Evolutionary conservation across 1,139 yeast species (phyloP), one percentile per base, ranked within the genome.

Genomic region (Pneumocystis oryctolagi): DNA sequence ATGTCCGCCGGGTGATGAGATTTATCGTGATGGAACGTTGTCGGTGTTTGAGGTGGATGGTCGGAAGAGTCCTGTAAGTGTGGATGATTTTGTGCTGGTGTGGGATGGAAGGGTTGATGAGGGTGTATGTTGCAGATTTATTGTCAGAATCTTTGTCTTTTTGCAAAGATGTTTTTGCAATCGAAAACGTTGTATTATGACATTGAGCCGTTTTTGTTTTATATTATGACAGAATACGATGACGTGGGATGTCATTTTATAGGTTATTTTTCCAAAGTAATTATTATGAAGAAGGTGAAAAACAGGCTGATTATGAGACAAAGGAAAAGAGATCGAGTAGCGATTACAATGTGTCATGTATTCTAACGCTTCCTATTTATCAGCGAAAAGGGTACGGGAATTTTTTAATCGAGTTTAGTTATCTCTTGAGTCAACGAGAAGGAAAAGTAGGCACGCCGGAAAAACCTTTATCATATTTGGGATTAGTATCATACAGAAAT

Each of bases 41-140:
- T 82, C 94, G 16, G 77, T 92, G 20, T 92, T 92, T 83, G 97
- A 92, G 73, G 85, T 92, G 28, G 97, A 92, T 72, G 98, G 98
- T 0, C 78, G 94, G 59, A 87, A 86, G 68, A 84, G 87, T 69
- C 84, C 86, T 16, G 66, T 63, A 35, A 47, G 28, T 18, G n/a
- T 18, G 28, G n/a, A 28, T 40, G 8, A 18, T 18, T 34, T 34
- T 5, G 34, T 34, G 5, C 3, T 16, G 18, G 16, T 30, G 5
- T 25, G 4, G 34, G 14, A 20, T 25, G 5, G 30, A 30, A 20
- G 25, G 55, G 30, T 47, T 4, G 60, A 28, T 28, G 25, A 77
- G 79, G 69, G 53, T n/a, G 8, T 37, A 9, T 14, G n/a, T n/a
- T 4, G 6, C 3, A 47, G 55, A 47, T 47, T 9, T 92, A 87